Conservation (phyloP, 2,329 filamentous ascomycete genomes). For the Phyllosticta ampelicida region DNA sequence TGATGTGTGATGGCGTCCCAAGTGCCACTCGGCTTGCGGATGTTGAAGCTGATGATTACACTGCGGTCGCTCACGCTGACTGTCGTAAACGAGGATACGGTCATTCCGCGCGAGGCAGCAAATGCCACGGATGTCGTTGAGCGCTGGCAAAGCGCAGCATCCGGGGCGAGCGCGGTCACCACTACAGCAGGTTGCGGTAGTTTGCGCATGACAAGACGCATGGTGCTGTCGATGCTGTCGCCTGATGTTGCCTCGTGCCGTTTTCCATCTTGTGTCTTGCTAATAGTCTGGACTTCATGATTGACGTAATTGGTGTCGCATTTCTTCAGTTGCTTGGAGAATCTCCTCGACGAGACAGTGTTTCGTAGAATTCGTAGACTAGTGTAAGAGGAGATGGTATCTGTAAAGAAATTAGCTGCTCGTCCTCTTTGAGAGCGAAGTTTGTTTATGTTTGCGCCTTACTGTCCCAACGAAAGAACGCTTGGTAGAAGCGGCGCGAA, state of each 20-base stretch:
- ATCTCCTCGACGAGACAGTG: not conserved
- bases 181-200: slow-evolving; percentile 44
- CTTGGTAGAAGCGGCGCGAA: slow-evolving; percentile 31
- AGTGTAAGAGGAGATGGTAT: not conserved
- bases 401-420: not conserved
- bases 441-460: not conserved
- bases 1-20: slow-evolving; percentile 39
- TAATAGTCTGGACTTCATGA: not conserved
- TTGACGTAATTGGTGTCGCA: not conserved
- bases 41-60: slow-evolving; percentile 52
- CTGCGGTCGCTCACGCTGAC: slow-evolving; percentile 41
- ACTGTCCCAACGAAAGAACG: slow-evolving; percentile 34
- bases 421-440: not conserved
- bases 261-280: not conserved
- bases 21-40: slow-evolving; percentile 46
- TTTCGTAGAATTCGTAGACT: not conserved
- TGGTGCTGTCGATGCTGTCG: not conserved
- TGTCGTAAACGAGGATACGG: slow-evolving; percentile 51
- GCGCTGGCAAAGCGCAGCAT: slow-evolving; percentile 15
- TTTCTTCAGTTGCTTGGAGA: not conserved
- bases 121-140: not conserved
- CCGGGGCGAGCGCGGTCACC: slow-evolving; percentile 31
- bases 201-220: not conserved
- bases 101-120: slow-evolving; percentile 35
- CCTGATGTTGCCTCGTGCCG: not conserved